Conservation (phyloP, 1,284 basidiomycete species). For the Cutaneotrichosporon sp. region DNA sequence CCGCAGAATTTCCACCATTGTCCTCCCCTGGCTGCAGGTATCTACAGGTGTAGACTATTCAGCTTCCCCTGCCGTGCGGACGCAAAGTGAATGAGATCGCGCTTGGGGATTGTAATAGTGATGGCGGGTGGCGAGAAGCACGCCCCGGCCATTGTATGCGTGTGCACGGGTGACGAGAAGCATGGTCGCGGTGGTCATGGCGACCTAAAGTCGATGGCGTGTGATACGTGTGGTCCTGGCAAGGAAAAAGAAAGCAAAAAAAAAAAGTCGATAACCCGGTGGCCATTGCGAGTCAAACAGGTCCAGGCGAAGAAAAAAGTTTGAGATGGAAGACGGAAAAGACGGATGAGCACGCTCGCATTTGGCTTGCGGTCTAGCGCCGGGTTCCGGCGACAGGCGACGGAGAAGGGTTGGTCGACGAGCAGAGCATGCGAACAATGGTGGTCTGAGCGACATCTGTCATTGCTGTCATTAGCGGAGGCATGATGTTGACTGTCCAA, state of each 20-base stretch:
- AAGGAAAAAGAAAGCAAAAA: too few relatives aligned
- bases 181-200: not conserved
- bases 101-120: not conserved
- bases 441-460: too few relatives aligned
- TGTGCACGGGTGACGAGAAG: conserved; percentile 7
- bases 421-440: too few relatives aligned
- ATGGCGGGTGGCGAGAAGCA: conserved; percentile 4
- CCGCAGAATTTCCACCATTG: not conserved
- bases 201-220: not conserved
- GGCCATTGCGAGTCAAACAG: not conserved
- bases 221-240: not conserved
- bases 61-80: not conserved
- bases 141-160: not conserved
- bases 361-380: too few relatives aligned
- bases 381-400: too few relatives aligned
- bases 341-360: too few relatives aligned
- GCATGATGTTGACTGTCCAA: not conserved
- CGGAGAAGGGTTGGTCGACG: too few relatives aligned
- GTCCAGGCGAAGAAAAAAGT: too few relatives aligned
- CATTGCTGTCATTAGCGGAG: not conserved
- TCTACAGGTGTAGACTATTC: not conserved
- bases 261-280: not conserved
- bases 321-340: too few relatives aligned
- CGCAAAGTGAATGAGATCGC: not conserved
- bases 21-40: not conserved